Evolutionary conservation across 2,329 filamentous ascomycete genomes (phyloP).

Genomic region (Ceratocystis destructans): DNA sequence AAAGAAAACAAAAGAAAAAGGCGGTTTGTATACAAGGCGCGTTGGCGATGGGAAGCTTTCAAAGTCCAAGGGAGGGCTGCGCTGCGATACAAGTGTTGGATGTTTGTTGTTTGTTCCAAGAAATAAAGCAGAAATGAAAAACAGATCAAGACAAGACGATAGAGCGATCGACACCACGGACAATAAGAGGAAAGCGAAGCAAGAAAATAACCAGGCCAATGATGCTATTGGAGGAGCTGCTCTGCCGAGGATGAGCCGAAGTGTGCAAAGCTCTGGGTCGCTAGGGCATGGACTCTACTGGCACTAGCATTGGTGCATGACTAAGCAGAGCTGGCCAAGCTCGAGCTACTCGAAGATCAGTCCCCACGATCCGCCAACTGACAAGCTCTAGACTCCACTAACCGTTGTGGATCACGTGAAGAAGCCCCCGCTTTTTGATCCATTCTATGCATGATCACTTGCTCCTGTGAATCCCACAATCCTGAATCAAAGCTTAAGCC

Average conservation of each 20-base stretch:
- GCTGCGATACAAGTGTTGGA: no score
- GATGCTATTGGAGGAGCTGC: background rate
- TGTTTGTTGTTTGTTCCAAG: no score
- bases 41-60: no score
- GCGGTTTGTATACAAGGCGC: no score
- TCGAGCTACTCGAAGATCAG: background rate
- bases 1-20: background rate
- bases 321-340: background rate
- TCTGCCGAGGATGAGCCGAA: background rate
- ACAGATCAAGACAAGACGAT: no score
- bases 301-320: background rate
- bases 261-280: background rate
- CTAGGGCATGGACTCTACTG: background rate
- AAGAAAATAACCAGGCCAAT: background rate
- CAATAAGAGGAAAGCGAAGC: constrained; percentile 17
- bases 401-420: no score
- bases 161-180: background rate
- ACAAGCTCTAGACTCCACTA: background rate
- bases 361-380: background rate
- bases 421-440: no score
- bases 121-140: no score
- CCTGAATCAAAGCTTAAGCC: no score
- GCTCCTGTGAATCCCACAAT: no score
- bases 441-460: no score
- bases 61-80: no score